Base-by-base conservation (phyloP, 306 rosid species). In the Leucaena leucocephala region DNA sequence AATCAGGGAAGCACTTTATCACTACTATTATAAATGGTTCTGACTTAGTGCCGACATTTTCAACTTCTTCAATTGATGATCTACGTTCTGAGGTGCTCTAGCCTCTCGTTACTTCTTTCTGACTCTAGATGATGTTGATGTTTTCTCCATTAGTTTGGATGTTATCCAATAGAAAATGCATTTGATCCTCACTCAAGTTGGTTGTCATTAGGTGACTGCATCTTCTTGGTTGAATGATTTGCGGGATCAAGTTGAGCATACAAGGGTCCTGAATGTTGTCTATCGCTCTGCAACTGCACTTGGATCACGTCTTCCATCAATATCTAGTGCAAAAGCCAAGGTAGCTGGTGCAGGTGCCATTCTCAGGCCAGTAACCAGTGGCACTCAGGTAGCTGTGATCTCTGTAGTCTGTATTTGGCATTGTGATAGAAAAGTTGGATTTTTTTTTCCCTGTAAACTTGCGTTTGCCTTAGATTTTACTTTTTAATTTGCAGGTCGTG, bases 241-340 rank as follows among this genome's bases (percentile, higher is more conserved):
- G 74, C 89, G 97, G 79, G 98, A 95, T 74, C 98, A 93, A 86
- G 89, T 95, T 76, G 98, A 93, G 85, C 96, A 13, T 17, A 95
- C 98, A 1, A 90, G 88, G 83, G 94, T 92, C 78, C 91, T 93
- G 54, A 95, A 88, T 83, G 93, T 95, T 79, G 93, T 95, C 46
- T 95, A 91, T 86, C 97, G 96, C 77, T 92, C 98, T 57, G 98
- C 98, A 74, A 86, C 96, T 77, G 98, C 98, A 12, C 89, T 95
- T 35, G 98, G 98, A 73, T 95, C 98, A 76, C 91, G 77, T 64
- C 79, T 95, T n/a, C 98, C 98, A 38, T 90, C 98, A 68, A 89
- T 94, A 49, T 96, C 98, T 68, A 88, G 91, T n/a, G 95, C 98
- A 77, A 95, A 82, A 87, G 98, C 97, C 46, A 89, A 86, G 85